Percentiles rank a stretch among this genome's conserved stretches.
phyloP scores from a whole-genome alignment of 192 early-diverging fungal species.

The Backusella parvicylindrica region DNA sequence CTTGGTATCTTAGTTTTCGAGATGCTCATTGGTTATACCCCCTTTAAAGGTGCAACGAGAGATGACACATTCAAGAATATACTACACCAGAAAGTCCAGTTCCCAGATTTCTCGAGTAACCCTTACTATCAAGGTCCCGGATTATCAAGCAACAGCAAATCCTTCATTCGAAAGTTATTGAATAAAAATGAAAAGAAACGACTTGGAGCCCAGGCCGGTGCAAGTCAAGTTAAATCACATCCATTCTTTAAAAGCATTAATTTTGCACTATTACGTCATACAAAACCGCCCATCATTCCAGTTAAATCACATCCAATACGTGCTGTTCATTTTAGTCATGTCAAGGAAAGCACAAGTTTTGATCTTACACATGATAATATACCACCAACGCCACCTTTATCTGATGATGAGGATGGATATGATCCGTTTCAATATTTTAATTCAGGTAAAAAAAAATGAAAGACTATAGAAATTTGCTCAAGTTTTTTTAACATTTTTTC shows the following conservation, averaged over 20 bases:
- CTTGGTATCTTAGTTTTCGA: constrained; percentile 67
- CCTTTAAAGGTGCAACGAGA: constrained; percentile 62
- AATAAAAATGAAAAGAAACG: constrained; percentile 88
- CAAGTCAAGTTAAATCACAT: constrained; percentile 90
- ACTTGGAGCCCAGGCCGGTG: constrained; percentile 86
- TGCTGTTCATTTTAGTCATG: constrained; percentile 56
- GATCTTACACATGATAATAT: constrained; percentile 48
- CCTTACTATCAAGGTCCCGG: constrained; percentile 6
- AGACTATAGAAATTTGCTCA: not conserved
- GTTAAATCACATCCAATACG: constrained; percentile 10
- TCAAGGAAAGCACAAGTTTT: constrained; percentile 61
- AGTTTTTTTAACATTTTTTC: not conserved
- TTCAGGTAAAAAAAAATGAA: constrained; percentile 36
- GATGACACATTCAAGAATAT: constrained; percentile 73
- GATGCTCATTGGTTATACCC: constrained; percentile 64
- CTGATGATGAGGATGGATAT: constrained; percentile 21
- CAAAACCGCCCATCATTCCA: constrained; percentile 81
- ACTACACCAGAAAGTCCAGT: constrained; percentile 73
- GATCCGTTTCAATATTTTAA: constrained; percentile 52
- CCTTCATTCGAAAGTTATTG: constrained; percentile 78
- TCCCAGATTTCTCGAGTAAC: constrained; percentile 44
- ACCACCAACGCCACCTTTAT: not conserved
- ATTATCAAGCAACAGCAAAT: constrained; percentile 53
- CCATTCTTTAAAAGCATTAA: constrained; percentile 86
- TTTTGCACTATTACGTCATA: constrained; percentile 90